phyloP scores from a whole-genome alignment of 805 yeast genomes.

The Wickerhamomyces xylosicus region DNA sequence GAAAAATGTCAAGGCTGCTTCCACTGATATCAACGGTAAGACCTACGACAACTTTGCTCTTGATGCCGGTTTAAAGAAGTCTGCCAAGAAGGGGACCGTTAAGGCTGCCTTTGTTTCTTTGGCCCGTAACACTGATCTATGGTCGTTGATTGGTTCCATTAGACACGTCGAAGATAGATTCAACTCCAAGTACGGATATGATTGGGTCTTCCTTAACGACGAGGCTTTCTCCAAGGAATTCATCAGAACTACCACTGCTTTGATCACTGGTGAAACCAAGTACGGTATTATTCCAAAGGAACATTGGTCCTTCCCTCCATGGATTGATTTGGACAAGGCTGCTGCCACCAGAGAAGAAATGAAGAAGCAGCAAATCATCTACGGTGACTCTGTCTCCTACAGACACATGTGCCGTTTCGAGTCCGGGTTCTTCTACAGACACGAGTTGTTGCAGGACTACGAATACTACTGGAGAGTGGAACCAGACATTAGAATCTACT shows the following conservation, averaged over 20 bases:
- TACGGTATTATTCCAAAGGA: slow-evolving; percentile 53
- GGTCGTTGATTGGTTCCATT: slow-evolving; percentile 46
- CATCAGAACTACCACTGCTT: slow-evolving; percentile 31
- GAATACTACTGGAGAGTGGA: slow-evolving; percentile 75
- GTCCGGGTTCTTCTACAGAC: slow-evolving; percentile 53
- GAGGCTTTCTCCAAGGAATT: slow-evolving; percentile 51
- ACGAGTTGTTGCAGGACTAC: slow-evolving; percentile 47
- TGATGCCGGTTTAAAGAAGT: slow-evolving; percentile 14
- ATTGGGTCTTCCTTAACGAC: slow-evolving; percentile 75
- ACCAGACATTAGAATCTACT: slow-evolving; percentile 51
- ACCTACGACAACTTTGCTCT: not conserved
- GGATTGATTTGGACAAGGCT: slow-evolving; percentile 47
- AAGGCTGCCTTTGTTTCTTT: slow-evolving; percentile 63
- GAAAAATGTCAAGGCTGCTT: slow-evolving; percentile 8
- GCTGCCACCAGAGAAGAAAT: slow-evolving; percentile 33
- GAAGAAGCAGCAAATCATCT: slow-evolving; percentile 35
- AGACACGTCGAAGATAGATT: slow-evolving; percentile 60
- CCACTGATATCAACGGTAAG: slow-evolving; percentile 2
- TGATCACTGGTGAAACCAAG: slow-evolving; percentile 49
- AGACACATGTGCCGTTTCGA: slow-evolving; percentile 56
- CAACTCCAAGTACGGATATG: slow-evolving; percentile 52
- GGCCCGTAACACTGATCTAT: slow-evolving; percentile 60
- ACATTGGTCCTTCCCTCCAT: slow-evolving; percentile 65
- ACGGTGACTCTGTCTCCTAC: slow-evolving; percentile 53
- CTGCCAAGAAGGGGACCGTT: slow-evolving; percentile 16